Evolutionary conservation across 108 stramenopile genomes (phyloP).

Genomic region (Stephanodiscus minutulus): DNA sequence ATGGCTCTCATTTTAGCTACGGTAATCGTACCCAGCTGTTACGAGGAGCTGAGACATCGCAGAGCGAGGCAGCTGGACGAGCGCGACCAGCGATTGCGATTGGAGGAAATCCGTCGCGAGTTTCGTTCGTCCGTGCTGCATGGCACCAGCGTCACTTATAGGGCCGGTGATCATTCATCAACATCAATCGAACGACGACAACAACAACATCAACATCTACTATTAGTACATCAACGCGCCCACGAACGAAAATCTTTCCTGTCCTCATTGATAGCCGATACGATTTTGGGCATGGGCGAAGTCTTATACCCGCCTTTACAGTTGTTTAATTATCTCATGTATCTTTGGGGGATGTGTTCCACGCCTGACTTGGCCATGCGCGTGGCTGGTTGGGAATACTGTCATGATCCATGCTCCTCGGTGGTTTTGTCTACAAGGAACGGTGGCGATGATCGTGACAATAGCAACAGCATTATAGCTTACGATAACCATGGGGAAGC

Average conservation of each 20-base stretch:
- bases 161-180: neutral
- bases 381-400: slow-evolving; percentile 50
- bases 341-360: slow-evolving; percentile 39
- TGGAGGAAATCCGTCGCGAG: slow-evolving; percentile 19
- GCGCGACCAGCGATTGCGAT: slow-evolving; percentile 14
- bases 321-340: slow-evolving; percentile 40
- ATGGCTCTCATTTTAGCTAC: slow-evolving; percentile 30
- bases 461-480: neutral
- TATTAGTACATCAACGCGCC: slow-evolving; percentile 18
- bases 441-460: neutral
- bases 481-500: neutral
- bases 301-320: slow-evolving; percentile 41
- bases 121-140: slow-evolving; percentile 4
- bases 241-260: slow-evolving; percentile 25
- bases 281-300: slow-evolving; percentile 40
- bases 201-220: neutral
- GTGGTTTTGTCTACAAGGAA: neutral
- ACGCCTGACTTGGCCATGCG: slow-evolving; percentile 43
- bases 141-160: slow-evolving; percentile 1
- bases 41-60: slow-evolving; percentile 35
- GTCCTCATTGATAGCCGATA: slow-evolving; percentile 17
- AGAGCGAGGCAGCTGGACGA: slow-evolving; percentile 32
- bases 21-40: slow-evolving; percentile 29
- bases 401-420: slow-evolving; percentile 8
- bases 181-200: slow-evolving; percentile 9